Evolutionary conservation across 176 grass and related monocot species (phyloP), one percentile per base, ranked within the genome.

Genomic region (Tillandsia fasciculata): DNA sequence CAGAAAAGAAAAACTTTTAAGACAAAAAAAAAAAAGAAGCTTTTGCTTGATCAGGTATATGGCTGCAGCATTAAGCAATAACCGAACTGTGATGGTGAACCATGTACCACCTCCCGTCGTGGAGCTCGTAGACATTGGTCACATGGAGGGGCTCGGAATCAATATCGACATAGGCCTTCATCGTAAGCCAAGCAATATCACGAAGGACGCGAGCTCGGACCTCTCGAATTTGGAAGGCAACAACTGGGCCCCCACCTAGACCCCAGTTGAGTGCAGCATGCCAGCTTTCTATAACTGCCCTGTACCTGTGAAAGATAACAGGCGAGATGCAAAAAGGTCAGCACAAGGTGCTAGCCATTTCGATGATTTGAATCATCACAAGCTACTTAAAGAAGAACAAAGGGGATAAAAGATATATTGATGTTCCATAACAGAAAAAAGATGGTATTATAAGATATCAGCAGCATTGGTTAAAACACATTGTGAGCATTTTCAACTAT

Each of bases 21-120:
- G 20, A n/a, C n/a, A n/a, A 20, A 20, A 24, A 7, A 42, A 48
- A 67, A 66, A 13, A 8, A 65, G 27, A 14, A 67, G 65, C 65
- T 48, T 67, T 49, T 20, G 65, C 65, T 33, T 2, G 11, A 67
- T 67, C 15, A 23, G 14, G 17, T 23, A 61, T 23, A 23, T 1
- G 56, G 3, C 56, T 20, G 22, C 33, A 42, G 33, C 33, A 42
- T 42, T 42, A 42, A 17, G 73, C 63, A 74, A 93, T 84, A 8
- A 63, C 53, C 0, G 90, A 99, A 65, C 79, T 90, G 58, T 99
- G 90, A 77, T 99, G 90, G 66, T 90, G 87, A 83, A 99, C 90
- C 78, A 99, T 88, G 63, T 84, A 88, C 90, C 95, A 99, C 53
- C 74, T 79, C 23, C 82, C 82, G 17, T 84, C 75, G 47, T 73